These are phyloP conservation scores for Rosa lucieae DNA, from an alignment of 306 rosid genomes.

Conservation along the genomic window DNA sequence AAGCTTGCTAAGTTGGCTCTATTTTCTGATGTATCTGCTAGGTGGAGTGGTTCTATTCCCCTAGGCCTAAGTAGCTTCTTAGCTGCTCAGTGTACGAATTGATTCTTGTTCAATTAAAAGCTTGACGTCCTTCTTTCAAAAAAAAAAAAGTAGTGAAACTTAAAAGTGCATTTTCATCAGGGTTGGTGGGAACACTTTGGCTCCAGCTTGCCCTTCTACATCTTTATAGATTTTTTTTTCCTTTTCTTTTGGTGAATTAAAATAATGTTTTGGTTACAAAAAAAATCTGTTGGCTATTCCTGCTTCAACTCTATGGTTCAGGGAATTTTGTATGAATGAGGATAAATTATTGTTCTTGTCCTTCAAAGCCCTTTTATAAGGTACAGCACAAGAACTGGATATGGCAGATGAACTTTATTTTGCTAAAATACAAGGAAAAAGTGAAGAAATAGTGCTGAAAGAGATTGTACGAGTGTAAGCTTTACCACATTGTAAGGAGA, in stretches of 20 bases:
- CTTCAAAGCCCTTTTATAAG: not conserved
- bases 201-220: not conserved
- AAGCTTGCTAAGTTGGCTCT: too few species aligned
- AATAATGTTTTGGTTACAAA: not conserved
- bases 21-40: too few species aligned
- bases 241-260: not conserved
- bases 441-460: too few species aligned
- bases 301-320: not conserved
- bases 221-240: not conserved
- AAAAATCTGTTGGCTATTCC: not conserved
- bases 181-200: not conserved
- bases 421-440: too few species aligned
- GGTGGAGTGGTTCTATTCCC: too few species aligned
- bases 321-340: not conserved
- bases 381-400: not conserved
- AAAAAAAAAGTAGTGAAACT: not conserved
- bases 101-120: too few species aligned
- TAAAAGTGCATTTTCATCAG: constrained; percentile 1
- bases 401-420: not conserved
- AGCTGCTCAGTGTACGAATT: too few species aligned
- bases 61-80: too few species aligned
- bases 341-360: not conserved
- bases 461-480: too few species aligned
- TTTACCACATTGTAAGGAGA: too few species aligned
- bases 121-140: too few species aligned